Base-by-base conservation (phyloP, 345 rosid species). In the Eucalyptus microcorys region DNA sequence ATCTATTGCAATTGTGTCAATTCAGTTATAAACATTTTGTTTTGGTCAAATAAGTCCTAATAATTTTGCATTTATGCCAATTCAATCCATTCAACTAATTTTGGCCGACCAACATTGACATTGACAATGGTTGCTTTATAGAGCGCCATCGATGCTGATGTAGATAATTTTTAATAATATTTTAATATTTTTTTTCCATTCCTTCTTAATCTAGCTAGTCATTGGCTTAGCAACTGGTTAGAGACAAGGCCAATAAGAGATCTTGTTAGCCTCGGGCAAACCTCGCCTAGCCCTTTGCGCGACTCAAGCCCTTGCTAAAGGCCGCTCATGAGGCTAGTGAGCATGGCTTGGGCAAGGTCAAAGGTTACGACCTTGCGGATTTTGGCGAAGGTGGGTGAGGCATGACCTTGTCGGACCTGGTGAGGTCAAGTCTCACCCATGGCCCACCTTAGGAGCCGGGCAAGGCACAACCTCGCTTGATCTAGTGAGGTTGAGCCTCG, bases 391-490 rank as follows among this genome's bases (percentile, higher is more conserved):
- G 24, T 19, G 57, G 8, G 24, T 4, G 26, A 52, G 57, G 9
- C 10, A 52, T 52, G 57, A 52, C 57, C 57, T 19, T 52, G 57
- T 52, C 1, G 10, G 2, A 52, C 24, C 4, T 7, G 2, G 24
- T 52, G 57, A 52, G 24, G 57, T 52, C 57, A 52, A 52, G 57
- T 52, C 24, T 52, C 10, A 52, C 13, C 27, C 61, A 55, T 55
- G 6, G 61, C 61, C 61, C 27, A 24, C 27, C 12, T 3, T 22
- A 55, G 61, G 27, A 24, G 61, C 1, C 1, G 0, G 1, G 30
- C 3, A 5, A 55, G 61, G 61, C 61, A 55, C 0, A 1, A 55
- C 6, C 30, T 55, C 1, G 1, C 27, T 24, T 22, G 61, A 55
- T 55, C 61, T 55, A 55, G 30, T 55, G 61, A 24, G 30, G 12